Evolutionary conservation across 2,329 filamentous ascomycete genomes (phyloP), one percentile per base, ranked within the genome.

Genomic region (Ophiostoma novo-ulmi): DNA sequence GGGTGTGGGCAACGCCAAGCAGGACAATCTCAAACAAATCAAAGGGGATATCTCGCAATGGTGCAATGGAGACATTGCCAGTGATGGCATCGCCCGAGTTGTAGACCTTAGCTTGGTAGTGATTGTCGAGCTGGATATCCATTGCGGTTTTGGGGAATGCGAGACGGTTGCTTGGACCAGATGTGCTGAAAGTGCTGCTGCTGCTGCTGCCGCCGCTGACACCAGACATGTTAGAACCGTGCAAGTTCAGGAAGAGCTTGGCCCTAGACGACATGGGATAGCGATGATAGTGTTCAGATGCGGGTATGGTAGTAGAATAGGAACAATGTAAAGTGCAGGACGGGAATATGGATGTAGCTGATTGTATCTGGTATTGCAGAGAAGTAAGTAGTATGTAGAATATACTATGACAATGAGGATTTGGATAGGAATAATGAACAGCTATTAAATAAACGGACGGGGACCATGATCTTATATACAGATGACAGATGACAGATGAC

Each of bases 91-190:
- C 85, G n/a, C 81, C 81, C 0, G 85, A 84, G 5, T 84, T 86
- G 78, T 87, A 88, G 66, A 86, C 81, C 76, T 85, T 86, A 75
- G 83, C 82, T 73, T 75, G 80, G 78, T 81, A 87, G 79, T 88
- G 84, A 76, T 83, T 80, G 75, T 85, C 80, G 69, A 88, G 80
- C 69, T 80, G 78, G 77, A 88, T 79, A 63, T 80, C 79, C 75
- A 87, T 81, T 75, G 78, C 80, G 70, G 75, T 73, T 64, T 72
- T 76, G n/a, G 72, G 63, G 35, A 68, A 77, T 8, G 71, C 65
- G 38, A 70, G 68, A 38, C 48, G 68, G 67, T 69, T 75, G 48
- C 69, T 71, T 38, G 68, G 70, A 52, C 55, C 67, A 35, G 69
- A 58, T 38, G 38, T 65, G 64, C 67, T 61, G 69, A 72, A 70